Percentiles rank a stretch among this genome's conserved stretches.
Evolutionary conservation across 139 green algal species (phyloP).

Genomic region (Picochlorum sp.): DNA sequence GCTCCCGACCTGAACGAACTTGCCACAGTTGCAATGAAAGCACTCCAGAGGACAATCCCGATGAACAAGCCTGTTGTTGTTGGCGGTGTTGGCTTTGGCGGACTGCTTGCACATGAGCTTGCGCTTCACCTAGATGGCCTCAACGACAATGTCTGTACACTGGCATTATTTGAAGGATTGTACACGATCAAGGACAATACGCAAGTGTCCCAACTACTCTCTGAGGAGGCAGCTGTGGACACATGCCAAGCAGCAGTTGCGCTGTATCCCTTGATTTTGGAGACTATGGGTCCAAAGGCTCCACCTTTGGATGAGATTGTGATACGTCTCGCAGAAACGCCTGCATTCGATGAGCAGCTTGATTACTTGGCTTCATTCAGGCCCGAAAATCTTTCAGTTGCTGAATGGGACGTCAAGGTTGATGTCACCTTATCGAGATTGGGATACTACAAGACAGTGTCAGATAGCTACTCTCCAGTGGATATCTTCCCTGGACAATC

Average conservation of each 20-base stretch:
- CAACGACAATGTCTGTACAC: constrained; percentile 32
- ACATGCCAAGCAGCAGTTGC: constrained; percentile 17
- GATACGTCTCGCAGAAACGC: constrained; percentile 13
- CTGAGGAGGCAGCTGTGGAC: constrained; percentile 1
- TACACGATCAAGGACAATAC: constrained; percentile 7
- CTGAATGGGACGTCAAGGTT: constrained; percentile 21
- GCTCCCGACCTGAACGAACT: constrained; percentile 20
- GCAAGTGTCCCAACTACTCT: constrained; percentile 13
- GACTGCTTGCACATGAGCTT: constrained; percentile 61
- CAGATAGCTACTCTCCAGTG: constrained; percentile 19
- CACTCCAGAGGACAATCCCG: constrained; percentile 10
- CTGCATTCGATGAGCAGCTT: constrained; percentile 43
- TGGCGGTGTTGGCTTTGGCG: constrained; percentile 45
- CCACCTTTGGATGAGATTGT: constrained; percentile 22
- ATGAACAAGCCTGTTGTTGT: constrained; percentile 21
- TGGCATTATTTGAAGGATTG: constrained; percentile 38
- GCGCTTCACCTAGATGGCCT: constrained; percentile 37
- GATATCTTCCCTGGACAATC: constrained; percentile 34
- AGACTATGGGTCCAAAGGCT: constrained; percentile 1
- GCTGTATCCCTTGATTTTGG: constrained; percentile 20
- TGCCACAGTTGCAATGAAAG: constrained; percentile 24
- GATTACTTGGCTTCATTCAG: constrained; percentile 47
- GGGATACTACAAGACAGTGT: constrained; percentile 46
- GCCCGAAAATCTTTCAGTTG: constrained; percentile 10
- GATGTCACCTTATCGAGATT: constrained; percentile 24